Conservation (phyloP, 208 protist species). For the Leishmania gerbilli region DNA sequence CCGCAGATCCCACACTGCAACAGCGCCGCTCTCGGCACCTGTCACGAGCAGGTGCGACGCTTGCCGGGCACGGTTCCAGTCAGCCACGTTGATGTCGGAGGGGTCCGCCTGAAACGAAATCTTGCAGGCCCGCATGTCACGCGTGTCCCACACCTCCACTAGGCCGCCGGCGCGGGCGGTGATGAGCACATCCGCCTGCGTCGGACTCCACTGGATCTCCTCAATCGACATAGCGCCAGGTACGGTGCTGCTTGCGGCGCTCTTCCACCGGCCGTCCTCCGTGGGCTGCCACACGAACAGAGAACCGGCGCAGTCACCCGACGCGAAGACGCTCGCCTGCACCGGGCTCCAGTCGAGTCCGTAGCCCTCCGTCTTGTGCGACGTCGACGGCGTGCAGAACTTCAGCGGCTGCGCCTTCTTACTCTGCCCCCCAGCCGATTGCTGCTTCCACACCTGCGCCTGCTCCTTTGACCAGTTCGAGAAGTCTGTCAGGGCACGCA, state of each 20-base stretch:
- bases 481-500: slow-evolving; percentile 78
- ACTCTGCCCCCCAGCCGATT: slow-evolving; percentile 5
- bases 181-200: slow-evolving; percentile 91
- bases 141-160: slow-evolving; percentile 92
- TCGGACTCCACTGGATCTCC: slow-evolving; percentile 97
- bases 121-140: slow-evolving; percentile 82
- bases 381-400: slow-evolving; percentile 77
- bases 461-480: slow-evolving; percentile 85
- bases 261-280: slow-evolving; percentile 78
- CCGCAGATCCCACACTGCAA: slow-evolving; percentile 98
- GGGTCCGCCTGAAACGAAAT: slow-evolving; percentile 78
- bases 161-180: slow-evolving; percentile 73
- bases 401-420: slow-evolving; percentile 43
- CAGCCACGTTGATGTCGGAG: slow-evolving; percentile 98
- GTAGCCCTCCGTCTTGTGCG: slow-evolving; percentile 96
- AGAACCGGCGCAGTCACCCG: slow-evolving; percentile 93
- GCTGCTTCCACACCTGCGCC: slow-evolving; percentile 53
- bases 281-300: slow-evolving; percentile 91
- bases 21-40: slow-evolving; percentile 96
- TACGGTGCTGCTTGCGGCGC: slow-evolving; percentile 61
- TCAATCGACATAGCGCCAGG: slow-evolving; percentile 86
- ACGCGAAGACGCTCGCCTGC: slow-evolving; percentile 68
- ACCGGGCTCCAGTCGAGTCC: slow-evolving; percentile 96
- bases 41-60: slow-evolving; percentile 96
- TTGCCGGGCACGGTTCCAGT: slow-evolving; percentile 93